A percentile compares a stretch with the other conserved stretches of the same genome.
These are phyloP conservation scores for Ceratonia siliqua DNA, from an alignment of 306 rosid genomes.

Conservation along the genomic window DNA sequence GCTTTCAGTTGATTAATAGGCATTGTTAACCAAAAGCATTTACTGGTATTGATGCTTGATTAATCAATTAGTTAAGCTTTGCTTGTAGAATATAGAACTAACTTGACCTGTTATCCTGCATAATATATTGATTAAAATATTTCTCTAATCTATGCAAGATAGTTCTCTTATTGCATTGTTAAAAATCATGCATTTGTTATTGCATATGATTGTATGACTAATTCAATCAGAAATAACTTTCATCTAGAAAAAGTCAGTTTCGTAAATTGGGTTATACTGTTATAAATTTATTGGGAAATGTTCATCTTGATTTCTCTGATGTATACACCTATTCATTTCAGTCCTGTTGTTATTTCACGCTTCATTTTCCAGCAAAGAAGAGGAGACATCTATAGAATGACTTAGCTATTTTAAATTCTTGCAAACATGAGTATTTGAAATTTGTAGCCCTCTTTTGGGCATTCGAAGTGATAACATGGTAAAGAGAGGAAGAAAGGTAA, in stretches of 20 bases:
- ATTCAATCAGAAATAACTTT: neutral
- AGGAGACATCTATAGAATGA: neutral
- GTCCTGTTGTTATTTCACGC: neutral
- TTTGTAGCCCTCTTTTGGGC: neutral
- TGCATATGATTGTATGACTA: neutral
- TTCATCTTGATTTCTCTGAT: neutral
- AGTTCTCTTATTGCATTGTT: neutral
- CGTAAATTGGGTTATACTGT: neutral
- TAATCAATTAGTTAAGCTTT: too few species aligned
- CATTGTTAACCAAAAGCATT: too few species aligned
- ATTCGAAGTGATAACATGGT: constrained; percentile 5
- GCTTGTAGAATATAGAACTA: neutral
- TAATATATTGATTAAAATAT: neutral
- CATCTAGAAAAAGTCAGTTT: neutral
- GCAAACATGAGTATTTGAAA: neutral
- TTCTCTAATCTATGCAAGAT: neutral
- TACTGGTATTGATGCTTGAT: too few species aligned
- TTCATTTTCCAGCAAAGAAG: neutral
- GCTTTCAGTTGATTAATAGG: too few species aligned
- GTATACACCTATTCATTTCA: constrained; percentile 8
- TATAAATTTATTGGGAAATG: neutral
- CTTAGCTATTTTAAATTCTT: neutral
- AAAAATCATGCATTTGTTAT: neutral
- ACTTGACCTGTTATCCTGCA: neutral
- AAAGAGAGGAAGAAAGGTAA: constrained; percentile 6